Evolutionary conservation across 2,329 filamentous ascomycete genomes (phyloP), one percentile per base, ranked within the genome.

Genomic region (Xylaria polymorpha): DNA sequence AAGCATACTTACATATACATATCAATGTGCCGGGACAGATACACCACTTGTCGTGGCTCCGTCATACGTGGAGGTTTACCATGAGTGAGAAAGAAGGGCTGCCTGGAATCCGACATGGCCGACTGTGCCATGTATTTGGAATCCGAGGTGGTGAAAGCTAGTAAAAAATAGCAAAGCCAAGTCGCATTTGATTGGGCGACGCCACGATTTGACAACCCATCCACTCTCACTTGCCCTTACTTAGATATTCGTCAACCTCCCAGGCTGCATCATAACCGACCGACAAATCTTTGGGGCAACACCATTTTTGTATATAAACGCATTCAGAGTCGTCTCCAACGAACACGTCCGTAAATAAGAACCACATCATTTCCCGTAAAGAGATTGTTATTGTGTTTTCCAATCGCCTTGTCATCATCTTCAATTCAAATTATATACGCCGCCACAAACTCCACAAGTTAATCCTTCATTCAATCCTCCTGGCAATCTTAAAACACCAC

Each of bases 121-220:
- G 15, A 15, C 2, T 41, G 43, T 64, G 44, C 41, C 14, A 41
- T 39, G 37, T 69, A 69, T 69, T 69, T 69, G 67, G 67, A 69
- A 69, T 69, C 58, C 22, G 4, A 39, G n/a, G 5, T 61, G 32
- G 39, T 57, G 55, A 22, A 59, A 58, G 41, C n/a, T 53, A 62
- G 50, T 39, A 29, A 39, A 18, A 59, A 61, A 39, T 4, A 18
- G 25, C 51, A 53, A 43, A n/a, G 62, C 25, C 56, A 51, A 65
- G 63, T 5, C 22, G 4, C 20, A 20, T 56, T 20, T 67, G 41
- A 69, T 69, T 67, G 64, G 67, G 14, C n/a, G 12, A 32, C 43
- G 37, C 35, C 43, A 32, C 35, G 44, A 62, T 61, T 58, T 57
- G n/a, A 56, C 25, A 61, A 53, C 37, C 10, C 15, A 44, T 29